Base-by-base conservation (phyloP, 2,329 filamentous ascomycete species). In the Stachybotrys elegans region DNA sequence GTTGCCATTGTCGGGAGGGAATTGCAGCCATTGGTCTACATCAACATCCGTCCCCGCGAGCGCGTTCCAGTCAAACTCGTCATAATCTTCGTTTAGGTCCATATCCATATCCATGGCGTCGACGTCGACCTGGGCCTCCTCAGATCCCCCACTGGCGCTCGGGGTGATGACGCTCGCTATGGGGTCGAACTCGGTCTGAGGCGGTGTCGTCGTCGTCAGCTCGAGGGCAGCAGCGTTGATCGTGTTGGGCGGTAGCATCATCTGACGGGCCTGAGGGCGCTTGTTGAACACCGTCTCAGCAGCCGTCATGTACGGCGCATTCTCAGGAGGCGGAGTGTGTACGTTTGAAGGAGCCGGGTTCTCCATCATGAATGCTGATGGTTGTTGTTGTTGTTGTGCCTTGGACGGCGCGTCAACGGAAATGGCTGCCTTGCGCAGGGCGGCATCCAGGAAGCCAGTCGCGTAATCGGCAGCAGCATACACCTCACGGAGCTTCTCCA, bases 401-500 rank as follows among this genome's bases (percentile, higher is more conserved):
- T 34, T 34, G 14, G 60, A 54, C 39, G 58, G 64, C 37, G 65
- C 61, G 41, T 67, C 78, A 31, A 89, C 72, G 44, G 87, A 82
- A 49, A 93, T 90, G 45, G 87, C 83, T 8, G 88, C 88, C 69
- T 95, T 94, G 49, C 87, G 83, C 50, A 95, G 86, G 1, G 90
- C 89, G 2, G 90, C 89, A 60, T 95, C 88, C n/a, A 96, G 75
- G 70, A 96, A 96, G 3, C 88, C 88, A 1, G 88, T 92, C n/a
- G 89, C 90, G 57, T 93, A 95, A 63, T 96, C 91, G n/a, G 92
- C 92, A 0, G 91, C 90, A 1, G 90, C 84, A 58, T 97, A 96
- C 22, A 90, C 88, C 58, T 95, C 89, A 29, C 90, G 82, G 16
- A 97, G 75, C 50, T 84, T 85, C 61, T 90, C 84, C 73, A 96